phyloP scores from a whole-genome alignment of 805 yeast species.

The Starmerella apicola region DNA sequence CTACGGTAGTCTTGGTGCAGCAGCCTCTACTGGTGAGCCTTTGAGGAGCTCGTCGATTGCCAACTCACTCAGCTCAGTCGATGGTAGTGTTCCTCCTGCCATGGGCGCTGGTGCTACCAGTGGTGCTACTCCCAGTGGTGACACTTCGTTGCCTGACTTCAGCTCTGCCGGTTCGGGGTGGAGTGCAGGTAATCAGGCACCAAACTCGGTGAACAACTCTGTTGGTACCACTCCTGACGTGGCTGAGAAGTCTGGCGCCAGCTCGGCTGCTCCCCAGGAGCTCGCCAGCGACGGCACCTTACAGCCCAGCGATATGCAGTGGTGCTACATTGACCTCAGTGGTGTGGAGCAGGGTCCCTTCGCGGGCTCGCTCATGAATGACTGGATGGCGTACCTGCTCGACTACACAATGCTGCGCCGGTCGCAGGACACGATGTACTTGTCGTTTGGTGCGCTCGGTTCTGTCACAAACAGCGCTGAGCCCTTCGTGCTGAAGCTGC shows the following conservation, averaged over 20 bases:
- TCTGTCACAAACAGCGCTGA: conserved; percentile 37
- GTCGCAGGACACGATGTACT: conserved; percentile 39
- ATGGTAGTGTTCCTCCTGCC: too few relatives aligned
- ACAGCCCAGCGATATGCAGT: conserved; percentile 24
- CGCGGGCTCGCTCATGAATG: conserved; percentile 59
- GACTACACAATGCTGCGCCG: conserved; percentile 47
- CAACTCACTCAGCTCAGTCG: too few relatives aligned
- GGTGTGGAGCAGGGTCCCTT: conserved; percentile 77
- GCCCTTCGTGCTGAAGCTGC: conserved; percentile 41
- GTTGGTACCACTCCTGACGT: too few relatives aligned
- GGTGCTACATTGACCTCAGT: conserved; percentile 64
- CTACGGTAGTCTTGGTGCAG: too few relatives aligned
- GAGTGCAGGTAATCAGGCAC: too few relatives aligned
- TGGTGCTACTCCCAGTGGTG: too few relatives aligned
- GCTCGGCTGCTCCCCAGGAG: not conserved
- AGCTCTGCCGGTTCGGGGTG: conserved; percentile 1
- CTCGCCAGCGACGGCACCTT: too few relatives aligned
- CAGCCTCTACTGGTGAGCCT: too few relatives aligned
- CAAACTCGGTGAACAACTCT: too few relatives aligned
- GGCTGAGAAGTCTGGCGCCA: not conserved
- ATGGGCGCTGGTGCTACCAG: too few relatives aligned
- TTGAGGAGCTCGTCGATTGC: too few relatives aligned
- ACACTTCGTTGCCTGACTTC: too few relatives aligned
- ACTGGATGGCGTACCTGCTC: conserved; percentile 43
- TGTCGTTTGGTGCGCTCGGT: conserved; percentile 43